Evolutionary conservation across 805 yeast species (phyloP), one percentile per base, ranked within the genome.

Genomic region (Hermanozyma aechmeae): DNA sequence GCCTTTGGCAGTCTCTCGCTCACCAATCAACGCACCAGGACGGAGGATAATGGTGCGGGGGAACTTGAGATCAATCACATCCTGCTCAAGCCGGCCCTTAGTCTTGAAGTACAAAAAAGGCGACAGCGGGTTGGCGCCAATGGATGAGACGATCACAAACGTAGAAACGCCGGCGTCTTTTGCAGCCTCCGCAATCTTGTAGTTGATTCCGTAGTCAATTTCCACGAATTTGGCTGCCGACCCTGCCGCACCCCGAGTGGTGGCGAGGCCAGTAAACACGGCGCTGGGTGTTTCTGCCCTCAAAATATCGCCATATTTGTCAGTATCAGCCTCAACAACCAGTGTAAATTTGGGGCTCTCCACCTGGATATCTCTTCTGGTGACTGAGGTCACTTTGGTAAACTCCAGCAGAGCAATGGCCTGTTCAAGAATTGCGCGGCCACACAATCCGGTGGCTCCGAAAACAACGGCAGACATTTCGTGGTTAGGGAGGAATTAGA

Each of bases 361-460:
- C 27, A 56, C 16, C 11, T 38, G 35, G 19, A 65, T 65, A 16
- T 46, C 58, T 30, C 73, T 61, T 46, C 92, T 68, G 3, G 74
- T 51, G 3, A 81, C 38, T 4, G 84, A 64, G 21, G 53, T 53
- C 5, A 79, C 48, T 13, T 60, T 53, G 2, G 51, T 31, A 23
- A 68, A 59, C 3, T 52, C 42, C 1, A 56, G 34, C 3, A 69
- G 51, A 7, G 45, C 36, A 22, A 53, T 51, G 5, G 72, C 71
- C 15, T 52, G 52, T 30, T 61, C 65, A 30, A 82, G 47, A 34
- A 82, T 65, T 15, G 58, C 64, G 15, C 61, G 42, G 6, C 95
- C 96, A 32, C 79, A 77, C 13, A 83, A 56, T 2, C 95, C 95
- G 1, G 95, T 84, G 16, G 86, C 68, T 2, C 95, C 95, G 25